phyloP scores from a whole-genome alignment of 1,284 basidiomycete species.

The Ceratobasidium sp. region DNA sequence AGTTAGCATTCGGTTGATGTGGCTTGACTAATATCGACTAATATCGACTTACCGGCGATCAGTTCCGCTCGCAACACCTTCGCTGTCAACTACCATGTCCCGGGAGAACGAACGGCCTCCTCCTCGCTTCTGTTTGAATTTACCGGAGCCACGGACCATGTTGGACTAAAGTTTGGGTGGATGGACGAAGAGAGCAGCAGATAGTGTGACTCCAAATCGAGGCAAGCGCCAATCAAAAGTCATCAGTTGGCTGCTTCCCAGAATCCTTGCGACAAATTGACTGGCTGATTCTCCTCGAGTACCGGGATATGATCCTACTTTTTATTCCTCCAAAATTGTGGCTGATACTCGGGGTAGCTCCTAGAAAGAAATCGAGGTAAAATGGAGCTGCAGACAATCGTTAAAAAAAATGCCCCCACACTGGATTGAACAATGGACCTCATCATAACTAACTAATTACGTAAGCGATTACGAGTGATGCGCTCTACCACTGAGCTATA shows the following conservation, averaged over 20 bases:
- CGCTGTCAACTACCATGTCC: slow-evolving; percentile 63
- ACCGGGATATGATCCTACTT: no score
- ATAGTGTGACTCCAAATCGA: background rate
- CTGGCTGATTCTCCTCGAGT: no score
- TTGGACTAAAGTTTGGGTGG: background rate
- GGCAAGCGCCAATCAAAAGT: slow-evolving; percentile 7
- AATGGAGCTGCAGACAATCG: background rate
- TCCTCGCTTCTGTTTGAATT: slow-evolving; percentile 85
- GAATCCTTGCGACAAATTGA: no score
- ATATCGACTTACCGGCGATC: slow-evolving; percentile 33
- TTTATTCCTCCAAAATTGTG: no score
- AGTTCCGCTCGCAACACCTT: slow-evolving; percentile 64
- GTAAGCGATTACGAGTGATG: slow-evolving; percentile 46
- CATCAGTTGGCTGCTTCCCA: no score
- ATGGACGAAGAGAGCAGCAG: background rate
- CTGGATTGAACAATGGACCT: slow-evolving; percentile 42
- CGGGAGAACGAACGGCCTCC: slow-evolving; percentile 72
- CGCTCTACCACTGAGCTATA: slow-evolving; percentile 49
- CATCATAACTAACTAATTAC: slow-evolving; percentile 34
- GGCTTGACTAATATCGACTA: background rate
- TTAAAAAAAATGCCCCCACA: slow-evolving; percentile 39
- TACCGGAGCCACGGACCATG: slow-evolving; percentile 49
- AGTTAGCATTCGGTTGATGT: slow-evolving; percentile 4
- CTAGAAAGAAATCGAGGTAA: no score
- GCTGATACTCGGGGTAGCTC: no score